These are phyloP conservation scores for Rusavskia elegans DNA, from an alignment of 495 filamentous ascomycete species.

Conservation along the genomic window DNA sequence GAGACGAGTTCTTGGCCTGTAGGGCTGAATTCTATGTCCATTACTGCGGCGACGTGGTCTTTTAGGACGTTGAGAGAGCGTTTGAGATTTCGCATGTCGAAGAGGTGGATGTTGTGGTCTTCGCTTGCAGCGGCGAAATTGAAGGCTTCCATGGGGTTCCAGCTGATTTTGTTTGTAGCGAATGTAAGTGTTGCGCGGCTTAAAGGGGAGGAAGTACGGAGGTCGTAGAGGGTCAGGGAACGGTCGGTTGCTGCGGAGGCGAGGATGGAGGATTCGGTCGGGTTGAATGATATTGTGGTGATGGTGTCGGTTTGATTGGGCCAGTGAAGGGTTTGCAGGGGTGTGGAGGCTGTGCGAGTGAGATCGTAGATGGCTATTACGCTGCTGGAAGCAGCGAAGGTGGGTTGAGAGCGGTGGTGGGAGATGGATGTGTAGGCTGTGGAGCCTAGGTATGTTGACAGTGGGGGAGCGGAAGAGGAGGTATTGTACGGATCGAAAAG, in stretches of 20 bases:
- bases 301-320: constrained; percentile 85
- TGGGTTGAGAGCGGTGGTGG: constrained; percentile 56
- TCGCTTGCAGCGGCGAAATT: constrained; percentile 76
- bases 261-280: constrained; percentile 79
- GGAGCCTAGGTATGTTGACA: constrained; percentile 68
- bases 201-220: constrained; percentile 73
- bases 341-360: constrained; percentile 50
- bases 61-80: constrained; percentile 83
- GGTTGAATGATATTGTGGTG: constrained; percentile 78
- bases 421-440: constrained; percentile 72
- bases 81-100: constrained; percentile 74
- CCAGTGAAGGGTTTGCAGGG: constrained; percentile 72
- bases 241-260: constrained; percentile 73
- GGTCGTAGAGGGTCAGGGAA: constrained; percentile 72
- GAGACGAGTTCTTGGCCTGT: constrained; percentile 89
- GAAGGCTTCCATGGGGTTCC: constrained; percentile 95
- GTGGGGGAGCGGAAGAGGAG: constrained; percentile 40
- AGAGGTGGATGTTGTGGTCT: constrained; percentile 67
- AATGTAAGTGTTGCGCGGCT: constrained; percentile 64
- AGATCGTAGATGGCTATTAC: constrained; percentile 79
- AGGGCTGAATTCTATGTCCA: constrained; percentile 91
- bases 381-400: constrained; percentile 65
- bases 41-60: constrained; percentile 90
- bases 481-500: constrained; percentile 80
- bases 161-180: constrained; percentile 69